Percentiles rank a stretch among this genome's conserved stretches.
These are phyloP conservation scores for Citropsis articulata DNA, from an alignment of 345 rosid species.

Conservation along the genomic window DNA sequence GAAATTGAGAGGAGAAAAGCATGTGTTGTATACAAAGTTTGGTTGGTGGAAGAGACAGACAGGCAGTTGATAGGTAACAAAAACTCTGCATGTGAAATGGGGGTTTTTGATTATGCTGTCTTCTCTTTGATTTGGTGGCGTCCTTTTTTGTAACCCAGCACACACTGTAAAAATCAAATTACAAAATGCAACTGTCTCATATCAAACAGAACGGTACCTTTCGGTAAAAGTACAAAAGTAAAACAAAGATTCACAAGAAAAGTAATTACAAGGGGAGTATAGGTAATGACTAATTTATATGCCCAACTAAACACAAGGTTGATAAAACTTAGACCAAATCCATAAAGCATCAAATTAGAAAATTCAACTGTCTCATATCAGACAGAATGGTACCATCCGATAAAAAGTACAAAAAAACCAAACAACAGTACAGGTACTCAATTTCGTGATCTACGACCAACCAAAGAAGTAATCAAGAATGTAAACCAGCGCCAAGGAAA, in stretches of 20 bases:
- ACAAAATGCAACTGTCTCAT: not conserved
- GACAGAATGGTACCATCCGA: not conserved
- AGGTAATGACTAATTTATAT: too few species aligned
- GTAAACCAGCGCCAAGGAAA: constrained; percentile 83
- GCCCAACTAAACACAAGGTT: too few species aligned
- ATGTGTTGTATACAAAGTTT: too few species aligned
- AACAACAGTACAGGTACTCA: not conserved
- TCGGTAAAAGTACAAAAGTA: not conserved
- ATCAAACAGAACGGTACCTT: not conserved
- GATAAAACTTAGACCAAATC: not conserved
- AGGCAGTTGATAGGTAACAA: constrained; percentile 9
- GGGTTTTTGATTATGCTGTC: not conserved
- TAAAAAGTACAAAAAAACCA: not conserved
- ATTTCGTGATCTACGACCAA: constrained; percentile 66
- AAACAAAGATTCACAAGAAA: not conserved
- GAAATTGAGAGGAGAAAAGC: too few species aligned
- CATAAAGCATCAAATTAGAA: not conserved
- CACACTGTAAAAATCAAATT: not conserved
- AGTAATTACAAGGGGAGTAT: too few species aligned
- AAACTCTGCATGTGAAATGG: not conserved
- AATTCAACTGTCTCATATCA: not conserved
- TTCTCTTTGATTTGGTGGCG: not conserved
- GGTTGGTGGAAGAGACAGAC: too few species aligned
- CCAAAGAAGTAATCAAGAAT: constrained; percentile 77
- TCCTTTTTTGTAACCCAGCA: not conserved